phyloP scores from a whole-genome alignment of 208 protist genomes.

The Leishmania guyanensis region DNA sequence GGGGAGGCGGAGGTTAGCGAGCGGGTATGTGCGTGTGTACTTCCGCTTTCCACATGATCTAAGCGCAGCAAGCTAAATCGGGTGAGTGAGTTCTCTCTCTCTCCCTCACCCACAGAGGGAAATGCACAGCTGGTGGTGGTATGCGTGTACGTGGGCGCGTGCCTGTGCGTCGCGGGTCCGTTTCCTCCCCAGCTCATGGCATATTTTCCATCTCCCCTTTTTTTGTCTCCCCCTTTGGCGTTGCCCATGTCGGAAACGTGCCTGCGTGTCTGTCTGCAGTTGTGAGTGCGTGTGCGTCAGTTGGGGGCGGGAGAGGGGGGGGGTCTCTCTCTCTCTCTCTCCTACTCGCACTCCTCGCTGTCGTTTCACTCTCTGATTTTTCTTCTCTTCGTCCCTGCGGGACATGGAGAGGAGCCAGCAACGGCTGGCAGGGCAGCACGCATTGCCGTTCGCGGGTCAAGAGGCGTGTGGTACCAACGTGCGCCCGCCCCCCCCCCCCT shows the following conservation, averaged over 20 bases:
- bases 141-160: neutral
- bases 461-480: neutral
- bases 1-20: neutral
- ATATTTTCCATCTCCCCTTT: neutral
- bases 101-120: too few relatives aligned
- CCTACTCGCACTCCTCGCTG: neutral
- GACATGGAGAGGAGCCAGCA: neutral
- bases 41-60: neutral
- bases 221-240: neutral
- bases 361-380: neutral
- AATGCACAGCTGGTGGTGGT: neutral
- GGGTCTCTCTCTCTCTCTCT: neutral
- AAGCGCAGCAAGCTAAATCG: too few relatives aligned
- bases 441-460: neutral
- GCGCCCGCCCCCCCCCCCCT: neutral
- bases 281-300: neutral
- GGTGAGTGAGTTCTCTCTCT: too few relatives aligned
- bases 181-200: neutral
- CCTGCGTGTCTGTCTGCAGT: neutral
- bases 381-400: neutral
- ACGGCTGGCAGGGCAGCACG: neutral
- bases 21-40: neutral
- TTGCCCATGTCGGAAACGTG: neutral
- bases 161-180: neutral
- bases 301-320: neutral